Percentiles rank a stretch among this genome's conserved stretches.
Conservation (phyloP, 352 stramenopile genomes). For the Globisporangium takayamanum region DNA sequence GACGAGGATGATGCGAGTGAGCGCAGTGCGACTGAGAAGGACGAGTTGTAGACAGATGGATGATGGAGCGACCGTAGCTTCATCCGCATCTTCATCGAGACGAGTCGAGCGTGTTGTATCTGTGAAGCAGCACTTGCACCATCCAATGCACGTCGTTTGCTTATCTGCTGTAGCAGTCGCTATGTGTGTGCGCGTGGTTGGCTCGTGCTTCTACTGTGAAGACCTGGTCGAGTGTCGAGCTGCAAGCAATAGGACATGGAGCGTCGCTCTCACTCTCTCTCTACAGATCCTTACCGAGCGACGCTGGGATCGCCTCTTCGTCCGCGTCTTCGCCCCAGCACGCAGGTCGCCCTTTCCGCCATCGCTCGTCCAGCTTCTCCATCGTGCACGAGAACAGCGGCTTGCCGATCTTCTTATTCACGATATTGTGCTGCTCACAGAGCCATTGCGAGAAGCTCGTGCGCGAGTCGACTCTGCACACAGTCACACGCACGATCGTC, state of each 20-base stretch:
- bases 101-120: background rate
- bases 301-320: slow-evolving; percentile 21
- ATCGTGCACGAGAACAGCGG: slow-evolving; percentile 91
- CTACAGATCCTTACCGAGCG: slow-evolving; percentile 16
- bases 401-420: slow-evolving; percentile 97
- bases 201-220: too few species aligned
- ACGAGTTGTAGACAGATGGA: slow-evolving; percentile 46
- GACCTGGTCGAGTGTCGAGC: too few species aligned
- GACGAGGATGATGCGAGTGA: slow-evolving; percentile 12
- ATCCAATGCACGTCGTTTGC: background rate
- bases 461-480: slow-evolving; percentile 82
- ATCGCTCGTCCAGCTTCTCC: slow-evolving; percentile 91
- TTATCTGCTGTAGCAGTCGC: too few species aligned
- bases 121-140: background rate
- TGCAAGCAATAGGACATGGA: background rate
- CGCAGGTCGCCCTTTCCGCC: slow-evolving; percentile 85
- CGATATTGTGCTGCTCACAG: slow-evolving; percentile 97
- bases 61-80: background rate
- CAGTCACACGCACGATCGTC: slow-evolving; percentile 2
- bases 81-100: background rate
- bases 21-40: slow-evolving; percentile 37
- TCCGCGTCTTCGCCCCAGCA: slow-evolving; percentile 76
- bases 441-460: slow-evolving; percentile 93
- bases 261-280: background rate
- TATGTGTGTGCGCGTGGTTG: too few species aligned